Evolutionary conservation across 2,329 filamentous ascomycete species (phyloP).

Genomic region (Hyphodiscus sp.): DNA sequence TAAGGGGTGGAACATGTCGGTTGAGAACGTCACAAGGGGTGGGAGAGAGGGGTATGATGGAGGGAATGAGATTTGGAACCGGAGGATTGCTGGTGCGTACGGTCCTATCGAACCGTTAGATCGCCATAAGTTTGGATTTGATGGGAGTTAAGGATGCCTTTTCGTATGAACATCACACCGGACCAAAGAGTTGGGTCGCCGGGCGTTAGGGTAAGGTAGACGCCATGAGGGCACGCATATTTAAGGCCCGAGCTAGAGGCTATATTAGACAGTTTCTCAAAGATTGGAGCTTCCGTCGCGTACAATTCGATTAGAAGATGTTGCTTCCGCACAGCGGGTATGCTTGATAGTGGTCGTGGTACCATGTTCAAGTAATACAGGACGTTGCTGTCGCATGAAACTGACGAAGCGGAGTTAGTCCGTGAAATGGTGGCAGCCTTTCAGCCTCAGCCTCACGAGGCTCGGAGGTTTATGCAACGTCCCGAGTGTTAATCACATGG

Average conservation of each 20-base stretch:
- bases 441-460: background rate
- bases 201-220: constrained; percentile 80
- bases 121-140: background rate
- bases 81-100: constrained; percentile 78
- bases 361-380: constrained; percentile 15
- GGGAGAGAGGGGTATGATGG: constrained; percentile 71
- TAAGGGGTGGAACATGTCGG: constrained; percentile 91
- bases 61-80: constrained; percentile 86
- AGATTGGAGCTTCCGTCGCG: background rate
- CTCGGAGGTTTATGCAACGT: background rate
- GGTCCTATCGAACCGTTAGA: constrained; percentile 53
- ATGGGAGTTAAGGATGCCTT: constrained; percentile 50
- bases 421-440: background rate
- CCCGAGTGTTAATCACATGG: background rate
- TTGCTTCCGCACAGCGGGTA: constrained; percentile 29
- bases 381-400: background rate
- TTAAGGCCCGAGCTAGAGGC: constrained; percentile 65
- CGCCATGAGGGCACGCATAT: constrained; percentile 74
- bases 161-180: constrained; percentile 84
- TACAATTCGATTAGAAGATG: constrained; percentile 30
- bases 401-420: constrained; percentile 8
- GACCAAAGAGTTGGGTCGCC: constrained; percentile 79
- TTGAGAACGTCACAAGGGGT: constrained; percentile 80
- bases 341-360: constrained; percentile 17
- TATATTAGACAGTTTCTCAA: background rate